Base-by-base conservation (phyloP, 2,329 filamentous ascomycete genomes). In the Didymella glomerata region DNA sequence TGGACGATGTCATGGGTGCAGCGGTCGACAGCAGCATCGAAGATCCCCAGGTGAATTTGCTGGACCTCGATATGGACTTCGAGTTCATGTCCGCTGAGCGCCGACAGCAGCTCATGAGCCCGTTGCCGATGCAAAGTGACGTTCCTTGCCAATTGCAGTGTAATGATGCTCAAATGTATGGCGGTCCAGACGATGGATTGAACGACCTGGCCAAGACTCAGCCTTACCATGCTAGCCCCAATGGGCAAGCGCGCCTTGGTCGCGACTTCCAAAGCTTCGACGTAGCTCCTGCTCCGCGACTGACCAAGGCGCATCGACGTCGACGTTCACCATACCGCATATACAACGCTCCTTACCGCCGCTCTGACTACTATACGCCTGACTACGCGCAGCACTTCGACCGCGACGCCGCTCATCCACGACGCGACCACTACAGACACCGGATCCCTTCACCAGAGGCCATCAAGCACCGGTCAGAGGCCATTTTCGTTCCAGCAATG, bases 401-500 rank as follows among this genome's bases (percentile, higher is more conserved):
- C 27, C 51, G 32, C 22, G 48, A 62, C 52, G 41, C 50, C 25
- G 16, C 38, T n/a, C 38, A 30, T 46, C 38, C 28, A 50, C 63
- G 60, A 61, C 44, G 50, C 60, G 34, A 53, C 38, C 28, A 52
- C 32, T 53, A 20, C 52, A 63, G 46, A 49, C 42, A 40, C 48
- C 52, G 40, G 32, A 47, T 58, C 54, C 16, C 56, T 54, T 62
- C 47, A 36, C 61, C 45, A 25, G 63, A 58, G 54, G 54, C 53
- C 8, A 34, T 58, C 42, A 60, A 60, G 42, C 46, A 66, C 36
- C 64, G 47, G 41, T 51, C 51, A n/a, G 56, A 64, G 48, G 50
- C 57, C 48, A 20, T 22, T 11, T 58, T 64, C 28, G 62, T 66
- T 20, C 38, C 64, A 56, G 54, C 48, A 44, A 75, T 74, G 72